Base-by-base conservation (phyloP, 2,329 filamentous ascomycete species). In the Didymellaceae sp. region DNA sequence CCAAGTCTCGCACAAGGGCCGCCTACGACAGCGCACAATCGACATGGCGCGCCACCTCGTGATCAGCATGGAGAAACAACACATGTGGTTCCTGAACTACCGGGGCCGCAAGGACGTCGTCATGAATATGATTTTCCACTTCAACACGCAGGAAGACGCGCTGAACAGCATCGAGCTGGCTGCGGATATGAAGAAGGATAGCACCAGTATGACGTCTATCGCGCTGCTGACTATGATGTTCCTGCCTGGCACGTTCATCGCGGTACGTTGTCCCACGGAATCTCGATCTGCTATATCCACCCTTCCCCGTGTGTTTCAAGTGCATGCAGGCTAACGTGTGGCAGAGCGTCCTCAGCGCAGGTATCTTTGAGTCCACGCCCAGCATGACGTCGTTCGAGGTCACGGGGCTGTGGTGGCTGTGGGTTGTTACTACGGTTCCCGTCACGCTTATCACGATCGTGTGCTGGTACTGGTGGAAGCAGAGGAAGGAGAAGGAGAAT, bases 161-260 rank as follows among this genome's bases (percentile, higher is more conserved):
- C 54, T 62, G 2, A 69, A 63, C 25, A 69, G 63, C 30, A 68
- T 70, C 6, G 57, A 63, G 37, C 53, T 72, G 24, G 62, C 67
- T 2, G 20, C 38, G 7, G 55, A 58, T 14, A 67, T 62, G 35
- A 68, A 68, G 47, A 50, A 51, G 21, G 65, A 71, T 21, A 68
- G 65, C 32, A 63, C 62, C 0, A 62, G 54, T 24, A 71, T 71
- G 70, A 68, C 62, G 17, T 57, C 57, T 1, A 72, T 73, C 31
- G 66, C 70, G 0, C 48, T 52, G 3, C 22, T 72, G 44, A 72
- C 70, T 3, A 68, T 72, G 67, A 49, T 66, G 0, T 72, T 72
- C 28, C 21, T 58, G 6, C 58, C 55, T 1, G 58, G 52, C 2
- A 61, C 55, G 0, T 61, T 61, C 38, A 50, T 46, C 4, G 54